Percentiles rank a stretch among this genome's conserved stretches.
These are phyloP conservation scores for Populus trichocarpa DNA, from an alignment of 441 rosid genomes.

Conservation along the genomic window DNA sequence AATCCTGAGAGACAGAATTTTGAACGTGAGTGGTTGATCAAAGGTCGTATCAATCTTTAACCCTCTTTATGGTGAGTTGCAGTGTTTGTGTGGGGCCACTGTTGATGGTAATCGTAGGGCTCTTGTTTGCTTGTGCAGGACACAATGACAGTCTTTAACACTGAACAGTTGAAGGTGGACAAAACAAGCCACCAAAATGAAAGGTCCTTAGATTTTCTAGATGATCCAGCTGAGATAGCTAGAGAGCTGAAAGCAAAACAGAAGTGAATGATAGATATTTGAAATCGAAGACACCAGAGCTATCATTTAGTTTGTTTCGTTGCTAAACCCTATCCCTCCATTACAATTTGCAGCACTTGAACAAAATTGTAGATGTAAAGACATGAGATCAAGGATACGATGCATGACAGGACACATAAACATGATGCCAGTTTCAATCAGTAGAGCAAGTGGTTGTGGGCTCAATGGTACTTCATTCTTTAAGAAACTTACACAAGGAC, in stretches of 20 bases:
- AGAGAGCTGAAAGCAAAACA: background rate
- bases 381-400: background rate
- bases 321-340: background rate
- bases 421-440: constrained; percentile 4
- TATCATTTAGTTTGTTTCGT: background rate
- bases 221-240: constrained; percentile 1
- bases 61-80: constrained; percentile 23
- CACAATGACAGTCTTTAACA: constrained; percentile 2
- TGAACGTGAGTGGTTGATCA: constrained; percentile 31
- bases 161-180: constrained; percentile 20
- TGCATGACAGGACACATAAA: background rate
- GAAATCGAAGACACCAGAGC: background rate
- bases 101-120: constrained; percentile 26
- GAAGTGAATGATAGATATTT: background rate
- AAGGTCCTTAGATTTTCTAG: constrained; percentile 1
- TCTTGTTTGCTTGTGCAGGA: constrained; percentile 39
- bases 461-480: background rate
- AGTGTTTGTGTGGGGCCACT: constrained; percentile 28
- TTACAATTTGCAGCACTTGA: background rate
- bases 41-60: constrained; percentile 38
- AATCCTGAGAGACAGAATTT: background rate
- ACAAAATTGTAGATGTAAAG: background rate
- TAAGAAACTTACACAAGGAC: background rate
- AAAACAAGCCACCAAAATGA: constrained; percentile 25
- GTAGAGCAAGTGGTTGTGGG: constrained; percentile 4